Base-by-base conservation (phyloP, 148 eudicot genomes). In the Simmondsia chinensis region DNA sequence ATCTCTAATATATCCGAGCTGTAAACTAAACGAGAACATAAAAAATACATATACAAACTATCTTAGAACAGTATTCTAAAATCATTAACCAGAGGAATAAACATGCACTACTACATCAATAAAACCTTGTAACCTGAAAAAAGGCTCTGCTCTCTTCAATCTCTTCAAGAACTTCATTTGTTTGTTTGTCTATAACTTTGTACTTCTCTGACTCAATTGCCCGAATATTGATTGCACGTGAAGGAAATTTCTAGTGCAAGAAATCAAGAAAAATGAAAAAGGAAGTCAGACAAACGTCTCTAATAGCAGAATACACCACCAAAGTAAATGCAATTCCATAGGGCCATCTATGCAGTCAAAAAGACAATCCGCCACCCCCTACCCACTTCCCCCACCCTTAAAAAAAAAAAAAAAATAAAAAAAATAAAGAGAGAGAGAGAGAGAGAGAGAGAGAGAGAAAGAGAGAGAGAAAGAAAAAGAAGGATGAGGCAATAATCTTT, bases 91-190 rank as follows among this genome's bases (percentile, higher is more conserved):
- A 20, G n/a, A n/a, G n/a, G n/a, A n/a, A n/a, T 13, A 9, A 7
- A 9, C 2, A 21, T 6, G 19, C 21, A 4, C 35, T 29, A 14
- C 19, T 28, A 50, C 25, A 32, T 14, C 11, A 27, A 21, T 19
- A 17, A 27, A 4, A 0, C 14, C 7, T 36, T 27, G 21, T 52
- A 20, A 89, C 99, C 99, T 91, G 99, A 63, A 91, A 91, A 70
- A 91, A 91, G 46, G 99, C 99, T 59, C 42, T 73, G 78, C 95
- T 86, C 64, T 91, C 99, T 69, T 91, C 99, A 53, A 91, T 82
- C 71, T 91, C 99, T 73, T 91, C 99, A 56, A 91, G 74, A 56
- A 91, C 72, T 60, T 79, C 77, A 57, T 82, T 52, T 20, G 42
- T 78, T 72, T 70, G 61, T 64, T 57, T 27, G 71, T 91, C 79